Percentiles rank a stretch among this genome's conserved stretches.
phyloP scores from a whole-genome alignment of 129 eudicot genomes.

The Helianthus tuberosus region DNA sequence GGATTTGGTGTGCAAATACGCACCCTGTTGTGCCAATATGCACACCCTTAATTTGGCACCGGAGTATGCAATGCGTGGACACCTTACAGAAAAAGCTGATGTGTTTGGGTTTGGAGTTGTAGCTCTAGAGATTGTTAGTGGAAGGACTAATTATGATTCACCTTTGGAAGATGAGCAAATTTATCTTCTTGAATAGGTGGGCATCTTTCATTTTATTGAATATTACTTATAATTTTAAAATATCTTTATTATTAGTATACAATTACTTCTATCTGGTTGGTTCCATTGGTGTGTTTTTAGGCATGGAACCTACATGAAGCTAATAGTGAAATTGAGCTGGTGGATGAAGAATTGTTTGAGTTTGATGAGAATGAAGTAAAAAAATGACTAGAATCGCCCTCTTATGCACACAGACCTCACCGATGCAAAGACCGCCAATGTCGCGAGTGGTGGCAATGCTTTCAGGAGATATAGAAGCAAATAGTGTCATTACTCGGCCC shows the following conservation, averaged over 20 bases:
- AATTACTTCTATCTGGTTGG: not conserved
- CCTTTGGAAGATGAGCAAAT: not conserved
- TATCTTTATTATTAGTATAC: not conserved
- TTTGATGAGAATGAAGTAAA: constrained; percentile 45
- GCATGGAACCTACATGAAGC: constrained; percentile 64
- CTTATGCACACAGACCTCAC: constrained; percentile 69
- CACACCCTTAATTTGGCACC: no score
- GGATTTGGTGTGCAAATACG: no score
- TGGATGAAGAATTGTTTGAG: constrained; percentile 36
- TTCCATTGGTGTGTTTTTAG: constrained; percentile 27
- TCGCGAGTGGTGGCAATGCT: constrained; percentile 74
- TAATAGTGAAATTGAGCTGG: constrained; percentile 44
- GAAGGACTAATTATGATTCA: constrained; percentile 12
- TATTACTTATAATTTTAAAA: not conserved
- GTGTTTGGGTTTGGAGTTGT: constrained; percentile 28
- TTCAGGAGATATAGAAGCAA: constrained; percentile 54
- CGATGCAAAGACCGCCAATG: constrained; percentile 59
- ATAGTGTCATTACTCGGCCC: constrained; percentile 44
- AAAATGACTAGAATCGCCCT: constrained; percentile 52
- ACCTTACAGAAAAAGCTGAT: constrained; percentile 19
- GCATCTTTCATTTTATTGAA: not conserved
- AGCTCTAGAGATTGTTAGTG: constrained; percentile 17
- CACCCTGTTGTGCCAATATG: no score
- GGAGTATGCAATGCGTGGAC: constrained; percentile 21
- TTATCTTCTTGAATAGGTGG: constrained; percentile 20